Base-by-base conservation (phyloP, 768 basidiomycete species). In the Candolleomyces aberdarensis region DNA sequence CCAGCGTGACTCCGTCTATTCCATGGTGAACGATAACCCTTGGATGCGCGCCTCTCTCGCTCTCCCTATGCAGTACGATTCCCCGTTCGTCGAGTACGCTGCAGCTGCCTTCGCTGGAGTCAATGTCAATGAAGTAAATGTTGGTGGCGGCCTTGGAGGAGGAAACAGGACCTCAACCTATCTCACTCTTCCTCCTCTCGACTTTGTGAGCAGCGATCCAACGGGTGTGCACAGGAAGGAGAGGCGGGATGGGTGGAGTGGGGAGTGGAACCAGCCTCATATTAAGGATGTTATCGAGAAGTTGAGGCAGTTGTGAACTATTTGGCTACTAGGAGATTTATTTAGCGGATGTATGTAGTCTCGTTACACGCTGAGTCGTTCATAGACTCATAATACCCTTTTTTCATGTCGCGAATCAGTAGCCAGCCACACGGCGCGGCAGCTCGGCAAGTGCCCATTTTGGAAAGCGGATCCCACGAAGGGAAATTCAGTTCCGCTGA, bases 231-330 rank as follows among this genome's bases (percentile, higher is more conserved):
- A 55, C 40, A 47, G 69, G 51, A 64, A 57, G 41, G 69, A 69
- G 62, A 65, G 61, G 50, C 62, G 60, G 55, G 63, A 65, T 47
- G 70, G 68, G 31, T 70, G 70, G 70, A 70, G 70, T 58, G 70
- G 70, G 17, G 70, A 70, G 60, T 70, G 70, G 70, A 70, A 70
- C 48, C 65, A 66, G 61, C 56, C 58, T 13, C 64, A 68, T 55
- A 70, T 70, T 57, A 65, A 63, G 59, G 62, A 67, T n/a, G 70
- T 70, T 20, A 69, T 70, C 13, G 59, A 63, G 29, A 69, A 67
- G 64, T 62, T 70, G 63, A 49, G 60, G 54, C 48, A 57, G n/a
- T 36, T 61, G 11, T 61, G 39, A 36, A n/a, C n/a, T 14, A 14
- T 17, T 46, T 46, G 17, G 15, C 6, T 46, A 14, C 36, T 36